Conservation (phyloP, 192 early-diverging fungal species). For the Rhizoclosmatium sp. region DNA sequence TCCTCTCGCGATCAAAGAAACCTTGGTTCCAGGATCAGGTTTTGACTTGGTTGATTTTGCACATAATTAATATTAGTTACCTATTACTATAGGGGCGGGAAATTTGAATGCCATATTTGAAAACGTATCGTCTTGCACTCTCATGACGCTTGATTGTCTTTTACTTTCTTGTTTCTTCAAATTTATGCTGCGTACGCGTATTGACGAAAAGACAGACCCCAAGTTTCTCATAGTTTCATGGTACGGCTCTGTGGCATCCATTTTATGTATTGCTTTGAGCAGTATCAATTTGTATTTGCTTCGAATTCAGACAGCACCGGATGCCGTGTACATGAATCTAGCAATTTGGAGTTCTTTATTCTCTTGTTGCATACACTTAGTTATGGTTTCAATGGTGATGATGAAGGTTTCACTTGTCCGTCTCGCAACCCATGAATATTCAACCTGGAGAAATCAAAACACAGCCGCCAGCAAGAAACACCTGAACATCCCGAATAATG, state of each 20-base stretch:
- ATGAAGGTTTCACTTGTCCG: background rate
- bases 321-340: background rate
- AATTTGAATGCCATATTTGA: background rate
- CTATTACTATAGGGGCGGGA: too few species aligned
- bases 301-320: background rate
- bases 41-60: background rate
- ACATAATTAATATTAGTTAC: background rate
- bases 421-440: background rate
- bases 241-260: background rate
- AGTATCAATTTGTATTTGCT: background rate
- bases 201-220: background rate
- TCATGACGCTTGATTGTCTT: background rate
- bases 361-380: background rate
- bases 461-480: background rate
- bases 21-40: background rate
- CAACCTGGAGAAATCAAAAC: background rate
- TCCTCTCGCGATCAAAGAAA: background rate
- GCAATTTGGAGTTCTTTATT: background rate
- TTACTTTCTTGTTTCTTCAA: background rate
- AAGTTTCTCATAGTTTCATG: background rate
- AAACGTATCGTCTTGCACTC: background rate
- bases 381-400: background rate
- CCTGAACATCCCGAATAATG: background rate
- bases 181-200: background rate
- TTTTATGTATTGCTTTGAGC: background rate